A percentile compares a stretch with the other conserved stretches of the same genome.
These are phyloP conservation scores for Vitis hybrid DNA, from an alignment of 177 flowering plant genomes.

Conservation along the genomic window DNA sequence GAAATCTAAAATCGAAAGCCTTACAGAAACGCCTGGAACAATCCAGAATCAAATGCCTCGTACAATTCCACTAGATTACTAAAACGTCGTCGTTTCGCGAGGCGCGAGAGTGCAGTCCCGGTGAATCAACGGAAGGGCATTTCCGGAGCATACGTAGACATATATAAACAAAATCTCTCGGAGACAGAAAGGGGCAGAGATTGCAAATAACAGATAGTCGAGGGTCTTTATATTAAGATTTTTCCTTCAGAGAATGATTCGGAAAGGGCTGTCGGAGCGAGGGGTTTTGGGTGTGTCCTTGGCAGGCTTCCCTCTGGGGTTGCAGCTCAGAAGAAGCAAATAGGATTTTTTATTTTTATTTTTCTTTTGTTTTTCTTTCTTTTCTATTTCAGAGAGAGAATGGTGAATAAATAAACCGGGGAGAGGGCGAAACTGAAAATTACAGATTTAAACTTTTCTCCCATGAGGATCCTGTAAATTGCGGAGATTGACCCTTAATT, in stretches of 20 bases:
- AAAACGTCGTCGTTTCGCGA: not conserved
- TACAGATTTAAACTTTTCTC: not conserved
- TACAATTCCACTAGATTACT: not conserved
- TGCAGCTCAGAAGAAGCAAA: conserved; percentile 10
- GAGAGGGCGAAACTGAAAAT: conserved; percentile 8
- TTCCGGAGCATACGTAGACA: not conserved
- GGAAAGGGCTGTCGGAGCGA: not conserved
- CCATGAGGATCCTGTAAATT: not conserved
- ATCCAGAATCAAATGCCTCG: not conserved
- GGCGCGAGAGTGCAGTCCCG: not conserved
- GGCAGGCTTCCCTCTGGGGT: not conserved
- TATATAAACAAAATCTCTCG: not conserved
- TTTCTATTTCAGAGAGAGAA: conserved; percentile 3
- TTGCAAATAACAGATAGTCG: conserved; percentile 11
- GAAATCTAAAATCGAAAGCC: not conserved
- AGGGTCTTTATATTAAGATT: not conserved
- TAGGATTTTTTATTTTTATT: not conserved
- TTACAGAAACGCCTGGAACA: conserved; percentile 20
- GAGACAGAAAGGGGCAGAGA: conserved; percentile 21
- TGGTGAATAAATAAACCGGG: not conserved
- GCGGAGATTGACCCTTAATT: too few species aligned
- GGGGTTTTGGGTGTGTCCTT: conserved; percentile 1
- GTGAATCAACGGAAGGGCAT: conserved; percentile 7
- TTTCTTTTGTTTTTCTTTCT: too few species aligned
- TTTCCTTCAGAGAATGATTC: too few species aligned